Evolutionary conservation across 2,329 filamentous ascomycete species (phyloP), one percentile per base, ranked within the genome.

Genomic region (Aspergillus sp.): DNA sequence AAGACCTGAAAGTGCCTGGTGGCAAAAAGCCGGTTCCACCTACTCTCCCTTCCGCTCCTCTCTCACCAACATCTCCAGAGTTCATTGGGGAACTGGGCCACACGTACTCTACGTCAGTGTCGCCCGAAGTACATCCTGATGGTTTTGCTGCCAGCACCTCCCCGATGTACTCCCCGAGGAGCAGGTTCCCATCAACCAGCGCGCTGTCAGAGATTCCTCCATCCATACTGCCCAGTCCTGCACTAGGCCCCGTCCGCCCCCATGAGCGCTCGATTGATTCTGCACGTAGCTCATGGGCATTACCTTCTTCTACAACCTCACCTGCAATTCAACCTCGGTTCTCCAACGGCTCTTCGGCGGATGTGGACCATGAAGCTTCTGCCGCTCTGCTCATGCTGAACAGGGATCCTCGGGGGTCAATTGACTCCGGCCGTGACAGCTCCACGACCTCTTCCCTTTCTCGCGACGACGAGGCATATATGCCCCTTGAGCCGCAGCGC

Each of bases 371-470:
- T 63, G 92, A 95, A 74, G 93, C 92, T 1, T 95, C 92, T 7
- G 89, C 92, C 13, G 93, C 93, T 3, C 76, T 97, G 68, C 77
- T 97, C 74, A 96, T 97, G 93, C 81, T 97, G 62, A 96, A 93
- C 67, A 87, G 84, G 57, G 92, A 95, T 74, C 85, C 91, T 46
- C 83, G 91, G 41, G 83, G 82, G 43, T 80, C 78, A 4, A 69
- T 73, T 1, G 69, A 74, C 64, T 74, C 73, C 7, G 66, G 71
- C 7, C 70, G 61, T 49, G 73, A 72, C 38, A 67, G 67, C 9
- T 67, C 70, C 28, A 13, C 64, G 2, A 56, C 57, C 51, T 31
- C 48, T 30, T 50, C 54, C 50, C 25, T n/a, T 30, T 31, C 66
- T 15, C 50, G 52, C 13, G 62, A 60, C 31, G 64, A 60, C 11